phyloP scores from a whole-genome alignment of 306 rosid genomes.

The Herpetospermum pedunculosum region DNA sequence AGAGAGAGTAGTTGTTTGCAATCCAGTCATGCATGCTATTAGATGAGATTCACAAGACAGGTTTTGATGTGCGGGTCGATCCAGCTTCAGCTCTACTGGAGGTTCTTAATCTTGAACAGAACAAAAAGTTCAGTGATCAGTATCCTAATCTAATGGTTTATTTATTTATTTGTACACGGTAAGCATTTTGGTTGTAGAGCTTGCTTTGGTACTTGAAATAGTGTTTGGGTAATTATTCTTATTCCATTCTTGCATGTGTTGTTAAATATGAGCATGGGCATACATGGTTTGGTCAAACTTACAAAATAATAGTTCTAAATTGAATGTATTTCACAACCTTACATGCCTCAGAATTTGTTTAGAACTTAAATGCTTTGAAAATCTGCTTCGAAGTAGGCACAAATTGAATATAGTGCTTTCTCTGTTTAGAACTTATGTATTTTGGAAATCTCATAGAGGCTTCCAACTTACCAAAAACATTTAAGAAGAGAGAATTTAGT shows the following conservation, averaged over 20 bases:
- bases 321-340: too few species aligned
- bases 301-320: too few species aligned
- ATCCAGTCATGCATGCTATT: constrained; percentile 95
- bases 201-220: constrained; percentile 43
- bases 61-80: constrained; percentile 93
- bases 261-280: background rate
- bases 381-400: too few species aligned
- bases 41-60: constrained; percentile 94
- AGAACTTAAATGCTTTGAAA: too few species aligned
- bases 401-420: too few species aligned
- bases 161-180: background rate
- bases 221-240: constrained; percentile 68
- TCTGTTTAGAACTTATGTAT: too few species aligned
- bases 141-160: constrained; percentile 40
- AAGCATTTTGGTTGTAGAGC: background rate
- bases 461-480: too few species aligned
- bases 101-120: constrained; percentile 97
- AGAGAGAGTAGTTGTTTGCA: constrained; percentile 71
- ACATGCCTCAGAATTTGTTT: too few species aligned
- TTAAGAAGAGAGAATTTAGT: too few species aligned
- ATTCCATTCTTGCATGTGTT: background rate
- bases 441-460: too few species aligned
- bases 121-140: constrained; percentile 88
- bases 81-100: constrained; percentile 95
- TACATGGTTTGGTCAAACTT: too few species aligned